Evolutionary conservation across 2,329 filamentous ascomycete species (phyloP), one percentile per base, ranked within the genome.

Genomic region (Aspergillus luchuensis): DNA sequence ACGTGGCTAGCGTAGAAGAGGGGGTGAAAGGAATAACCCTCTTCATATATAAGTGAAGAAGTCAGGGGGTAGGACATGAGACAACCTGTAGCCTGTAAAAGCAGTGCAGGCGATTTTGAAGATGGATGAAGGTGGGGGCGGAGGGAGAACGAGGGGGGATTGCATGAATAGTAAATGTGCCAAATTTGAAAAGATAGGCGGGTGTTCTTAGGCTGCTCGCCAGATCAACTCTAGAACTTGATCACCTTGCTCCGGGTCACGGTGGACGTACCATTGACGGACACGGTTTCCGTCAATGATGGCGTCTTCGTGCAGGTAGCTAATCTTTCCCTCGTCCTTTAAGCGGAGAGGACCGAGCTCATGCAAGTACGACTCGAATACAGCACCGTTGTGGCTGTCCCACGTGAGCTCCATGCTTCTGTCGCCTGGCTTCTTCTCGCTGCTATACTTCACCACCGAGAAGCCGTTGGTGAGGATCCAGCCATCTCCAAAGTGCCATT

Each of bases 401-500:
- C 83, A 87, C 0, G 85, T 87, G 52, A 78, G 78, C 71, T 88
- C 85, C 74, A 77, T 76, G 48, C 66, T 67, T 65, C 82, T 79
- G 48, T 78, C 78, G 36, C 77, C 72, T 11, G 84, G 69, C 23
- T 83, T 79, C 1, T 82, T 59, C 2, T 69, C 66, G 5, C 76
- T 72, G 5, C 81, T 69, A 41, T 87, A 87, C 49, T 78, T 74
- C 30, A 80, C 78, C 50, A 88, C 79, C 19, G 84, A 87, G 67
- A 82, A 88, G 0, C 86, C 86, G 69, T 88, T 88, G 28, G 82
- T 80, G 10, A 88, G 73, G n/a, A 87, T 48, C 80, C 77, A 74
- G 33, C 76, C 75, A 30, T 80, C 74, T 5, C 68, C 66, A 55
- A 82, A 82, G 19, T 74, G 76, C 76, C 81, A 88, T 23, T 86